phyloP scores from a whole-genome alignment of 148 eudicot genomes.

The Agrostemma githago region DNA sequence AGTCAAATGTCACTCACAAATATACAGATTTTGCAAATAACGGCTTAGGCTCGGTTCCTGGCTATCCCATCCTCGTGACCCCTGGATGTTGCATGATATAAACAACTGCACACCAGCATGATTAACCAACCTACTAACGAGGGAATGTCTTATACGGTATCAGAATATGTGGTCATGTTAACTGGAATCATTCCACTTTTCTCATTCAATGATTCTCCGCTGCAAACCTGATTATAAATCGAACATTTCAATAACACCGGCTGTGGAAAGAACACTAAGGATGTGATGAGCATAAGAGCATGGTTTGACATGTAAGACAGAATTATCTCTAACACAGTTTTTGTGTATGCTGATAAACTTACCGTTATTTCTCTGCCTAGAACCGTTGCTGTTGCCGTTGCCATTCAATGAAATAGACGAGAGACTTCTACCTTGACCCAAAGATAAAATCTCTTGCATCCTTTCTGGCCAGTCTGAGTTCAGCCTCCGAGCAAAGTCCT shows the following conservation, averaged over 20 bases:
- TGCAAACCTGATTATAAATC: slow-evolving; percentile 20
- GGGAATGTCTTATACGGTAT: neutral
- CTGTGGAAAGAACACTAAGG: neutral
- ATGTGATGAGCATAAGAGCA: too few relatives aligned
- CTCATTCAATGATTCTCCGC: slow-evolving; percentile 12
- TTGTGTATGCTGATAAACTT: neutral
- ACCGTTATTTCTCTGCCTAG: slow-evolving; percentile 44
- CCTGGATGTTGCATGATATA: slow-evolving; percentile 8
- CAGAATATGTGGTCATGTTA: neutral
- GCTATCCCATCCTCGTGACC: neutral
- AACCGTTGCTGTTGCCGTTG: slow-evolving; percentile 42
- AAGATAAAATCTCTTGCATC: slow-evolving; percentile 56
- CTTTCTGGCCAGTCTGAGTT: slow-evolving; percentile 81
- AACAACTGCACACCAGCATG: slow-evolving; percentile 6
- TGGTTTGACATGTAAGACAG: too few relatives aligned
- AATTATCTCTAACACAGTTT: too few relatives aligned
- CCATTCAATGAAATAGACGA: slow-evolving; percentile 34
- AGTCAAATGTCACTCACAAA: slow-evolving; percentile 8
- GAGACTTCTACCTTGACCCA: slow-evolving; percentile 51
- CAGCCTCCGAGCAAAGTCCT: slow-evolving; percentile 81
- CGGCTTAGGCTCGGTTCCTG: slow-evolving; percentile 6
- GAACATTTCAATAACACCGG: neutral
- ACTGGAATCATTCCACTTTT: neutral
- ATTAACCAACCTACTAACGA: neutral
- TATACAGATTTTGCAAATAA: slow-evolving; percentile 24